Conservation (phyloP, 1,139 yeast species). For the Taphrina deformans region DNA sequence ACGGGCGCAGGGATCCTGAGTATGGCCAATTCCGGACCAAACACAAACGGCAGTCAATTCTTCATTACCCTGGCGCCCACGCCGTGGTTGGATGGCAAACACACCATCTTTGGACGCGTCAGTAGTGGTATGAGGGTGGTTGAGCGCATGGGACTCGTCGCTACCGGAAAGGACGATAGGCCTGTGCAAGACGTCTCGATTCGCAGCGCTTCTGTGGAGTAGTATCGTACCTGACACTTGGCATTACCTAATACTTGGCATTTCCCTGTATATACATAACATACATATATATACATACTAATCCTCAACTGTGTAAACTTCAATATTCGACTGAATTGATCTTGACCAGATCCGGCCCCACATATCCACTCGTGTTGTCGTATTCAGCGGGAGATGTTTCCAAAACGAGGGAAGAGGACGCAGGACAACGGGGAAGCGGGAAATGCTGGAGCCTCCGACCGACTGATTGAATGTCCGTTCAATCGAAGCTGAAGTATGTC, state of each 20-base stretch:
- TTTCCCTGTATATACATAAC: neutral
- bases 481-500: too few species aligned
- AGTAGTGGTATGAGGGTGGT: slow-evolving; percentile 57
- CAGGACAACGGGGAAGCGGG: neutral
- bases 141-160: slow-evolving; percentile 55
- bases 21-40: slow-evolving; percentile 47
- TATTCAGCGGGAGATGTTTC: neutral
- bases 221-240: too few species aligned
- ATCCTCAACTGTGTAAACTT: too few species aligned
- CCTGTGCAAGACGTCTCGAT: slow-evolving; percentile 46
- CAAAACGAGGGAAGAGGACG: neutral
- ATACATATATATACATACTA: too few species aligned
- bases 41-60: slow-evolving; percentile 51
- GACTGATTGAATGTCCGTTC: neutral
- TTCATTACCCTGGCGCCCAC: slow-evolving; percentile 55
- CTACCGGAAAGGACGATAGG: slow-evolving; percentile 48
- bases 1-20: slow-evolving; percentile 59
- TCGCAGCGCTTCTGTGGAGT: slow-evolving; percentile 14
- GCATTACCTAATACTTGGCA: too few species aligned
- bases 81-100: slow-evolving; percentile 53
- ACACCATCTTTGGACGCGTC: slow-evolving; percentile 63
- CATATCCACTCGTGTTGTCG: neutral
- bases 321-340: too few species aligned
- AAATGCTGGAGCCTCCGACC: neutral
- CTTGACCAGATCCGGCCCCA: too few species aligned